Evolutionary conservation across 1,139 yeast genomes (phyloP), one percentile per base, ranked within the genome.

Genomic region (Hemisphaericaspora lyxosophila): DNA sequence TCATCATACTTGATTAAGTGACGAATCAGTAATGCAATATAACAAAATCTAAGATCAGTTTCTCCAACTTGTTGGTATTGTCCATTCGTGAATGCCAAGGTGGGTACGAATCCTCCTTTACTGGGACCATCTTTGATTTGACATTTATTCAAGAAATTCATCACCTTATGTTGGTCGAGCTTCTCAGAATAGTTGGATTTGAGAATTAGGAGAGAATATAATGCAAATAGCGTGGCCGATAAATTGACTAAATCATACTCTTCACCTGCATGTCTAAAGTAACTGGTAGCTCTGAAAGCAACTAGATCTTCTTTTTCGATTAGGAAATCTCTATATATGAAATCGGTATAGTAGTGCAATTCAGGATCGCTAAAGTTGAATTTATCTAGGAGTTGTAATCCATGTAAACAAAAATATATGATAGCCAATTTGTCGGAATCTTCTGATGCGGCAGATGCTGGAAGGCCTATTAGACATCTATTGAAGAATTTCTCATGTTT

Each of bases 31-130:
- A 76, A 62, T 0, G 96, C 96, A 47, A 89, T 72, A 66, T 86
- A 87, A 41, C 87, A 77, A 46, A 80, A 79, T 40, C 97, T 64
- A 39, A 86, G 58, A 57, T 89, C 97, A 12, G 70, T 66, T 36
- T 85, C 90, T 12, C 87, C 94, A 51, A 64, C 72, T 2, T 57
- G 57, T 3, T 34, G 27, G 13, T 32, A 36, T 3, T 36, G 15
- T 5, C 31, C 36, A 15, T 75, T 74, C 2, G 51, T 36, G 25
- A 34, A 30, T 41, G 49, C 25, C 51, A 71, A 34, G 41, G 62
- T 54, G 0, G 69, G 61, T 38, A 67, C 72, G 38, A 78, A 67
- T 12, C 73, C 64, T 1, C 85, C 83, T 26, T 67, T 66, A 46
- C 80, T 74, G 0, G 75, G 66, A 0, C 96, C 96, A 31, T 63